Percentiles rank a stretch among this genome's conserved stretches.
phyloP scores from a whole-genome alignment of 805 yeast species.

The Candida ficus region DNA sequence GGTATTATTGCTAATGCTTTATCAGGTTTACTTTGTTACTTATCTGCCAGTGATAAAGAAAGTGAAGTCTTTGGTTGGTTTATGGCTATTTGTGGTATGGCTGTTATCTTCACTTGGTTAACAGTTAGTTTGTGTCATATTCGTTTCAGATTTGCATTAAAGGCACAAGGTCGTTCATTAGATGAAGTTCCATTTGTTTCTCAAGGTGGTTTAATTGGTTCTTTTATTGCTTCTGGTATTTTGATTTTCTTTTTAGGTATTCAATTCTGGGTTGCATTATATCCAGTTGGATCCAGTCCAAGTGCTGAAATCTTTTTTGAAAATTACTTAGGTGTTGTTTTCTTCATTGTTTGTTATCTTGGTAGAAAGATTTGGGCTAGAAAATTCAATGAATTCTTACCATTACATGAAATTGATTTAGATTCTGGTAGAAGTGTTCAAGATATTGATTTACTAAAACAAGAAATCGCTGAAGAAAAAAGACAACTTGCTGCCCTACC shows the following conservation, averaged over 20 bases:
- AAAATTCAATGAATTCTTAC: conserved; percentile 36
- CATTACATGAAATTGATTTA: conserved; percentile 47
- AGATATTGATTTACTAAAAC: conserved; percentile 51
- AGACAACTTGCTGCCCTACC: conserved; percentile 42
- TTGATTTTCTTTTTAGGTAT: conserved; percentile 34
- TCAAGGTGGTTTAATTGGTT: conserved; percentile 39
- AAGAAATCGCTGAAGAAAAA: conserved; percentile 54
- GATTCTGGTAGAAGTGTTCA: conserved; percentile 60
- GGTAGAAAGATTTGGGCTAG: conserved; percentile 40
- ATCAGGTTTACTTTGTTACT: conserved; percentile 39
- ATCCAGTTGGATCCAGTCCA: conserved; percentile 36
- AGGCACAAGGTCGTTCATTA: conserved; percentile 34
- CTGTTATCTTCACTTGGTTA: conserved; percentile 46
- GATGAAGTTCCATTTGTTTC: conserved; percentile 38
- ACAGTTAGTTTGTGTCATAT: conserved; percentile 40
- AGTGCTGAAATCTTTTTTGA: conserved; percentile 34
- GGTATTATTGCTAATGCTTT: conserved; percentile 36
- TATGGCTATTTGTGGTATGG: conserved; percentile 43
- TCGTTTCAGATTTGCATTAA: conserved; percentile 42
- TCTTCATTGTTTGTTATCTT: conserved; percentile 33
- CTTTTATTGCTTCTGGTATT: conserved; percentile 33
- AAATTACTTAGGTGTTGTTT: conserved; percentile 37
- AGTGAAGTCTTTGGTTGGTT: conserved; percentile 43
- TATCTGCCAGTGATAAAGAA: conserved; percentile 38
- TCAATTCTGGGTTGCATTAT: conserved; percentile 45